Conservation (phyloP, 805 yeast species). For the Wickerhamomyces ciferrii region DNA sequence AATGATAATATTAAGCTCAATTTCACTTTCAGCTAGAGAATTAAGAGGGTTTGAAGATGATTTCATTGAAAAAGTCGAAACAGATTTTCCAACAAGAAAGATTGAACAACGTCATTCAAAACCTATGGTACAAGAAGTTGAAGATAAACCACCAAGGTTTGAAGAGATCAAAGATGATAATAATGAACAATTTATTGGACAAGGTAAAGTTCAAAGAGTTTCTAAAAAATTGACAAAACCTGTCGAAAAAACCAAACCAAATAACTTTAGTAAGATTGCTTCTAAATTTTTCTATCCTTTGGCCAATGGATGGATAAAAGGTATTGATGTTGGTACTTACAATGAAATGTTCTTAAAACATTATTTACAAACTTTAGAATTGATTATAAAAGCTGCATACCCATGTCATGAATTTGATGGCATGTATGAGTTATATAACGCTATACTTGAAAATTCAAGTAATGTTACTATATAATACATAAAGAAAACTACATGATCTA, state of each 20-base stretch:
- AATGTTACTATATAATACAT: background rate
- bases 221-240: slow-evolving; percentile 27
- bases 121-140: slow-evolving; percentile 8
- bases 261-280: slow-evolving; percentile 32
- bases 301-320: slow-evolving; percentile 47
- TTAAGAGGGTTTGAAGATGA: slow-evolving; percentile 57
- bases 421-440: slow-evolving; percentile 25
- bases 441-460: slow-evolving; percentile 15
- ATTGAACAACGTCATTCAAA: slow-evolving; percentile 16
- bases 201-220: slow-evolving; percentile 23
- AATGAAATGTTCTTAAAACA: slow-evolving; percentile 47
- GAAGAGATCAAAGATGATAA: slow-evolving; percentile 10
- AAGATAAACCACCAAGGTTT: slow-evolving; percentile 1
- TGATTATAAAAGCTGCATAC: slow-evolving; percentile 42
- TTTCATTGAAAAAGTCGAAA: slow-evolving; percentile 33
- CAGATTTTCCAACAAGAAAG: slow-evolving; percentile 28
- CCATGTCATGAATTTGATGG: slow-evolving; percentile 35
- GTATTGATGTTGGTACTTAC: slow-evolving; percentile 49
- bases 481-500: no score
- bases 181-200: background rate
- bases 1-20: slow-evolving; percentile 57
- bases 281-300: slow-evolving; percentile 46
- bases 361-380: slow-evolving; percentile 40
- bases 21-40: slow-evolving; percentile 71
- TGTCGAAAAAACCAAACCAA: slow-evolving; percentile 11